Percentiles rank a stretch among this genome's conserved stretches.
These are phyloP conservation scores for Pythium brachiatum DNA, from an alignment of 352 stramenopile species.

Conservation along the genomic window DNA sequence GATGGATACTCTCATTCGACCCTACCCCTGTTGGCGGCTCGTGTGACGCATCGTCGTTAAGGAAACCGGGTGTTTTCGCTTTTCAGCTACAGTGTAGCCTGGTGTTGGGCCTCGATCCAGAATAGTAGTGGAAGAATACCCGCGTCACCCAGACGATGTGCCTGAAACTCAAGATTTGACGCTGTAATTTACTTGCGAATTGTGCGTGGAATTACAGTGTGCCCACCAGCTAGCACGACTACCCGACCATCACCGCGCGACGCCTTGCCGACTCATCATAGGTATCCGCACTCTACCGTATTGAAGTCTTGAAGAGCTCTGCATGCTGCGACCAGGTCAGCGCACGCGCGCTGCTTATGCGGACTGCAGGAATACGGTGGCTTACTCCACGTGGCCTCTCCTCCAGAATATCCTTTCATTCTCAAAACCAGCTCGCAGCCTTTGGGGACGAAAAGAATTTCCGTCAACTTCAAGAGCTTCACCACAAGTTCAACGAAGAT, in stretches of 20 bases:
- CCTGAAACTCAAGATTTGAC: neutral
- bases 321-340: too few species aligned
- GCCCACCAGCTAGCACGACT: neutral
- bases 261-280: neutral
- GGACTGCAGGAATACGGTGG: neutral
- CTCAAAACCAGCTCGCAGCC: too few species aligned
- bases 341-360: too few species aligned
- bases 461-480: slow-evolving; percentile 3
- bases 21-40: neutral
- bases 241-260: neutral
- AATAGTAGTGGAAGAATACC: neutral
- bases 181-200: neutral
- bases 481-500: slow-evolving; percentile 3
- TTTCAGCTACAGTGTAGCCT: neutral
- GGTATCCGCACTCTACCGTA: neutral
- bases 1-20: neutral
- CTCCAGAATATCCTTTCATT: too few species aligned
- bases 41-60: neutral
- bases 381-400: too few species aligned
- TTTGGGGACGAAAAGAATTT: neutral
- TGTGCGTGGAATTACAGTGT: neutral
- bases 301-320: neutral
- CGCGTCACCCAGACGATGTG: too few species aligned
- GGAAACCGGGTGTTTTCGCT: slow-evolving; percentile 5
- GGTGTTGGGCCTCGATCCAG: neutral